A percentile compares a stretch with the other conserved stretches of the same genome.
Conservation (phyloP, 371 early-diverging fungal genomes). For the Mortierella sp. region DNA sequence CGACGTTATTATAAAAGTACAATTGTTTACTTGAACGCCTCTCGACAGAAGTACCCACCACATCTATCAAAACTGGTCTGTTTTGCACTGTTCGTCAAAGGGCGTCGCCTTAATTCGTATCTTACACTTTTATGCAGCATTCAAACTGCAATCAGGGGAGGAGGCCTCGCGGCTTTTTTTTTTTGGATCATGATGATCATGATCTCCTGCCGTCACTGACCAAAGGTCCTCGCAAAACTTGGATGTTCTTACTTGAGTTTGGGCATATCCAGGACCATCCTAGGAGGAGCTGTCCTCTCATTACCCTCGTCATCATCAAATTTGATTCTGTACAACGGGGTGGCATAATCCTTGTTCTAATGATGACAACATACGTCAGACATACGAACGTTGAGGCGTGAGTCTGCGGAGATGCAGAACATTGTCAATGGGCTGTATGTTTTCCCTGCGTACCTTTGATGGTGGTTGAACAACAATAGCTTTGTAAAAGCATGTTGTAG, state of each 20-base stretch:
- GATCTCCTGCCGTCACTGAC: too few species aligned
- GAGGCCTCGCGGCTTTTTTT: too few species aligned
- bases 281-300: conserved; percentile 45
- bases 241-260: conserved; percentile 57
- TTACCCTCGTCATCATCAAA: conserved; percentile 53
- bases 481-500: conserved; percentile 88
- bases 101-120: too few species aligned
- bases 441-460: conserved; percentile 63
- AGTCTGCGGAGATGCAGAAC: not conserved
- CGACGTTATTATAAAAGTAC: too few species aligned
- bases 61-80: too few species aligned
- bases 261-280: conserved; percentile 70
- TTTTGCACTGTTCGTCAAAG: too few species aligned
- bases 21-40: not conserved
- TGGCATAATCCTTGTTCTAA: conserved; percentile 30
- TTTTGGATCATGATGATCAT: too few species aligned
- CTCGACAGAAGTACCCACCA: too few species aligned
- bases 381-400: not conserved
- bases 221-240: too few species aligned
- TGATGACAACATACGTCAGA: not conserved
- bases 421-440: not conserved
- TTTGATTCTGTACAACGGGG: conserved; percentile 46
- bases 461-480: conserved; percentile 79
- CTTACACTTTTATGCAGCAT: too few species aligned
- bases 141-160: too few species aligned